A percentile compares a stretch with the other conserved stretches of the same genome.
Evolutionary conservation across 192 early-diverging fungal genomes (phyloP).

Genomic region (Spinellus fusiger): DNA sequence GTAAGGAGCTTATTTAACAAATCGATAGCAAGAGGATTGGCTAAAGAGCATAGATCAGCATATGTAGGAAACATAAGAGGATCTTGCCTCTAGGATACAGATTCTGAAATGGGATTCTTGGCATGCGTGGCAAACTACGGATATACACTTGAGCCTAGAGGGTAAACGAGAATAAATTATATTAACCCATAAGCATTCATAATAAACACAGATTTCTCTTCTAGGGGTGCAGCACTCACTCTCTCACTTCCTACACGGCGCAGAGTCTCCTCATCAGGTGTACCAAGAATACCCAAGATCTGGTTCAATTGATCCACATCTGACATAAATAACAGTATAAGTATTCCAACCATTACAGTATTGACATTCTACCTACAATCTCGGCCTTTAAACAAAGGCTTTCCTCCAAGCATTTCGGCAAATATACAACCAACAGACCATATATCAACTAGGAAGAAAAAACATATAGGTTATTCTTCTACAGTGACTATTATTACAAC

Average conservation of each 20-base stretch:
- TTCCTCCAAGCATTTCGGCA: constrained; percentile 90
- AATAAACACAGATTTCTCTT: not conserved
- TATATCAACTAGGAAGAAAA: constrained; percentile 66
- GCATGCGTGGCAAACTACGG: constrained; percentile 81
- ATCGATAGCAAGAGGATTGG: constrained; percentile 64
- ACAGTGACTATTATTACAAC: not conserved
- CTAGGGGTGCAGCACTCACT: constrained; percentile 34
- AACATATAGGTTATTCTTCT: not conserved
- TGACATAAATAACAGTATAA: constrained; percentile 2
- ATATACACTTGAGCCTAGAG: constrained; percentile 90
- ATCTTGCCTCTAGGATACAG: constrained; percentile 79
- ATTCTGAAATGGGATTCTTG: constrained; percentile 78
- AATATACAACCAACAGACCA: constrained; percentile 99
- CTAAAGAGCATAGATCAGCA: not conserved
- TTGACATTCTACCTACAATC: constrained; percentile 60
- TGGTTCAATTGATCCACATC: constrained; percentile 98
- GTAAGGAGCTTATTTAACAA: constrained; percentile 80
- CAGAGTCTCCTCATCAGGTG: constrained; percentile 89
- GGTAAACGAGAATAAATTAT: constrained; percentile 5
- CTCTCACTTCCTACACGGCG: constrained; percentile 86
- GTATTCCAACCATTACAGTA: not conserved
- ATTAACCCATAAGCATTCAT: not conserved
- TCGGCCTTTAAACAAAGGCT: constrained; percentile 92
- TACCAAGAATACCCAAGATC: constrained; percentile 91
- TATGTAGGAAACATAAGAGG: not conserved